A percentile compares a stretch with the other conserved stretches of the same genome.
phyloP scores from a whole-genome alignment of 768 basidiomycete genomes.

The Tulasnella sp. region DNA sequence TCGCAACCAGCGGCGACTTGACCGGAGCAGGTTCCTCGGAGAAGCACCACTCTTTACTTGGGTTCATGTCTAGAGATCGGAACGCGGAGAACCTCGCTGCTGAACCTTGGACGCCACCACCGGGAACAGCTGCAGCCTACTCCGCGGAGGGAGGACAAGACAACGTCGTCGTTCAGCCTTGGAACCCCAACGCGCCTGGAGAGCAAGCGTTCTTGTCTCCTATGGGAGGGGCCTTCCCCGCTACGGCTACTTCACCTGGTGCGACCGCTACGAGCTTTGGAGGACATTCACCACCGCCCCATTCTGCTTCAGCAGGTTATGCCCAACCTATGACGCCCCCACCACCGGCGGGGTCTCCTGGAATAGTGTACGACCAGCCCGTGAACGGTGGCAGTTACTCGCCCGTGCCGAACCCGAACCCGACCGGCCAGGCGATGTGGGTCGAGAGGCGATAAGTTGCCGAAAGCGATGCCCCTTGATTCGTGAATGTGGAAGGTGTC shows the following conservation, averaged over 20 bases:
- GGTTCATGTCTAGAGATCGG: background rate
- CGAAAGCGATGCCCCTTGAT: background rate
- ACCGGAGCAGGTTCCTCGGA: background rate
- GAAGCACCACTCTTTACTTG: conserved; percentile 12
- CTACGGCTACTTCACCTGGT: background rate
- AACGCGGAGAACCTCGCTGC: conserved; percentile 26
- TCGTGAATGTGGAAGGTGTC: background rate
- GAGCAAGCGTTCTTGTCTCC: conserved; percentile 27
- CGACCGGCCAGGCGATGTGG: conserved; percentile 24
- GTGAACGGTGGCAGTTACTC: background rate
- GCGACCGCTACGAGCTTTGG: background rate
- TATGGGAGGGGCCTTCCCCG: background rate
- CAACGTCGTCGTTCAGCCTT: conserved; percentile 16
- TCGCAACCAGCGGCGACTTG: background rate
- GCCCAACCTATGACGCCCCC: background rate
- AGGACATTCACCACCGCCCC: background rate
- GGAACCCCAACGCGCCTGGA: background rate
- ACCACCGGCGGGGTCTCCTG: background rate
- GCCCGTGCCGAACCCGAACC: conserved; percentile 15
- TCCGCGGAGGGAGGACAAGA: background rate
- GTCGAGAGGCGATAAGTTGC: conserved; percentile 12
- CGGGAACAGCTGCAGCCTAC: background rate
- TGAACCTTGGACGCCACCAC: conserved; percentile 20
- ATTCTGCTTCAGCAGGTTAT: background rate
- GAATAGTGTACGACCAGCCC: background rate